phyloP scores from a whole-genome alignment of 169 alveolate genomes.

The Cryptosporidium muris region DNA sequence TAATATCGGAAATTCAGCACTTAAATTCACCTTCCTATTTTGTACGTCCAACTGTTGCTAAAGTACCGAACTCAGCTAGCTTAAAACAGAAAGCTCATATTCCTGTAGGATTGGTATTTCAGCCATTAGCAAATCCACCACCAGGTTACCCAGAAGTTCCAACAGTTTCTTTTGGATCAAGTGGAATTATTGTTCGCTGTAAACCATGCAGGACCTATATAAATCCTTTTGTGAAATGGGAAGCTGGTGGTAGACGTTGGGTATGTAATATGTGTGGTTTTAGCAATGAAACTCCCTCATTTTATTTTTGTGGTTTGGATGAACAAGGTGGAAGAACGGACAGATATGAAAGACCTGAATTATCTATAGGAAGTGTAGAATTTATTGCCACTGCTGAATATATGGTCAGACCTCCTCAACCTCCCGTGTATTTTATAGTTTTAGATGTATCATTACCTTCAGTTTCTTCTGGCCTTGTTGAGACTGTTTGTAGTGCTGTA shows the following conservation, averaged over 20 bases:
- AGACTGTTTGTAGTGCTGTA: conserved; percentile 86
- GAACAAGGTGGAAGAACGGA: conserved; percentile 86
- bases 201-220: conserved; percentile 92
- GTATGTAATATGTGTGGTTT: conserved; percentile 95
- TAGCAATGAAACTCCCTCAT: conserved; percentile 89
- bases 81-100: conserved; percentile 82
- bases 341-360: conserved; percentile 87
- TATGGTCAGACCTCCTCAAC: conserved; percentile 96
- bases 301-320: conserved; percentile 70
- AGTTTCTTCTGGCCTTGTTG: conserved; percentile 90
- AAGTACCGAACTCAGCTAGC: conserved; percentile 75
- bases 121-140: conserved; percentile 85
- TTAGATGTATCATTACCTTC: conserved; percentile 90
- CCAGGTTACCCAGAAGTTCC: conserved; percentile 87
- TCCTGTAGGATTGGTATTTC: conserved; percentile 81
- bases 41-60: conserved; percentile 64
- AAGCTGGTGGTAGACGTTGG: conserved; percentile 94
- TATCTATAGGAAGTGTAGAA: conserved; percentile 92
- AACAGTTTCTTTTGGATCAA: conserved; percentile 85
- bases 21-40: conserved; percentile 63
- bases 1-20: conserved; percentile 48
- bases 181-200: conserved; percentile 88
- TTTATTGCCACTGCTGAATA: conserved; percentile 95
- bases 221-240: conserved; percentile 95
- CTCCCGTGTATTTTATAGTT: conserved; percentile 91